A percentile compares a stretch with the other conserved stretches of the same genome.
These are phyloP conservation scores for Pilobolus umbonatus DNA, from an alignment of 192 early-diverging fungal genomes.

Conservation along the genomic window DNA sequence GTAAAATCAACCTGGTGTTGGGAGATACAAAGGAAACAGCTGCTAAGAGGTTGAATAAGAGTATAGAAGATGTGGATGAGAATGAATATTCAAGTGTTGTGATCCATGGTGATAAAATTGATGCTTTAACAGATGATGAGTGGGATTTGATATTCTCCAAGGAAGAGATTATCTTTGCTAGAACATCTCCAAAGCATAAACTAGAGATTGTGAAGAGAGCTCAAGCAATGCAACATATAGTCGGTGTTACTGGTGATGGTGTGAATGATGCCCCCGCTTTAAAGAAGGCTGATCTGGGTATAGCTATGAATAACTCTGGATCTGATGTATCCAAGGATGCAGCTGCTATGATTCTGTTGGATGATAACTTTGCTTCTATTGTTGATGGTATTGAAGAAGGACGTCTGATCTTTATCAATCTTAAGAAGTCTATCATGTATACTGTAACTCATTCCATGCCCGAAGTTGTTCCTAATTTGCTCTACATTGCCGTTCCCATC, in stretches of 20 bases:
- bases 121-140: slow-evolving; percentile 71
- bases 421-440: slow-evolving; percentile 95
- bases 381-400: slow-evolving; percentile 93
- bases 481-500: slow-evolving; percentile 83
- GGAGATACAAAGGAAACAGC: slow-evolving; percentile 80
- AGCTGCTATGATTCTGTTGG: slow-evolving; percentile 94
- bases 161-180: slow-evolving; percentile 94
- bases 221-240: slow-evolving; percentile 90
- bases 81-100: slow-evolving; percentile 87
- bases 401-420: slow-evolving; percentile 90
- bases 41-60: slow-evolving; percentile 61
- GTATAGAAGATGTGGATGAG: slow-evolving; percentile 61
- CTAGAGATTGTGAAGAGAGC: slow-evolving; percentile 93
- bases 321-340: slow-evolving; percentile 96
- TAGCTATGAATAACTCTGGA: slow-evolving; percentile 94
- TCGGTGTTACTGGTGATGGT: slow-evolving; percentile 96
- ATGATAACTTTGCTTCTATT: slow-evolving; percentile 97
- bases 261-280: slow-evolving; percentile 86
- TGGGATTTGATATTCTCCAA: slow-evolving; percentile 95
- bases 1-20: slow-evolving; percentile 93
- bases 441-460: slow-evolving; percentile 89
- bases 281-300: slow-evolving; percentile 95
- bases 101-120: slow-evolving; percentile 88
- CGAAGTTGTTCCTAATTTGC: slow-evolving; percentile 80
- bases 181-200: slow-evolving; percentile 96